phyloP scores from a whole-genome alignment of 306 rosid genomes.

The Quercus alba region DNA sequence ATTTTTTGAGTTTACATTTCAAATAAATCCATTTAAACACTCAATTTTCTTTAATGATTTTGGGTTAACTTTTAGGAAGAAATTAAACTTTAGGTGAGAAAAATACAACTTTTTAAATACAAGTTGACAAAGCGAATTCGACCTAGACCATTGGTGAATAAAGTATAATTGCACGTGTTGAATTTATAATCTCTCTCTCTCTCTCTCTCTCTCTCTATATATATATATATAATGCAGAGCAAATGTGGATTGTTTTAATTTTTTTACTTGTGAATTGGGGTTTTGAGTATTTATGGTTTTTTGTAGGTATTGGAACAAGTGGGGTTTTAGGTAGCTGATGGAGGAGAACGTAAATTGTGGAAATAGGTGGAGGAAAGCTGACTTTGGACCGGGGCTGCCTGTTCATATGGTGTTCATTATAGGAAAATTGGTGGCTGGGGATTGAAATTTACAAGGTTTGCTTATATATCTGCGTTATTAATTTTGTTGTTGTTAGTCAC shows the following conservation, averaged over 20 bases:
- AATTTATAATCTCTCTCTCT: too few relatives aligned
- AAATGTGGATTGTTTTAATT: background rate
- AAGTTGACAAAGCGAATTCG: too few relatives aligned
- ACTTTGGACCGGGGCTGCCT: slow-evolving; percentile 70
- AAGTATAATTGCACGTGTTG: too few relatives aligned
- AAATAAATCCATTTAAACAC: too few relatives aligned
- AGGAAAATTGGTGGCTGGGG: slow-evolving; percentile 38
- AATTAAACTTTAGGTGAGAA: too few relatives aligned
- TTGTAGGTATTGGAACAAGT: slow-evolving; percentile 22
- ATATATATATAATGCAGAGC: background rate
- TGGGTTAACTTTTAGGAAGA: background rate
- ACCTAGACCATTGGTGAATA: too few relatives aligned
- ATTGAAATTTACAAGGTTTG: slow-evolving; percentile 48
- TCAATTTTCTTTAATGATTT: background rate
- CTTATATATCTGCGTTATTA: background rate
- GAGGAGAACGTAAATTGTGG: slow-evolving; percentile 51
- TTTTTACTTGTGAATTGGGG: background rate
- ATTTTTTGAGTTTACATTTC: too few relatives aligned
- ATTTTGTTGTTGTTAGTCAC: background rate
- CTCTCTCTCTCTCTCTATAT: too few relatives aligned
- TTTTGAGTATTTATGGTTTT: background rate
- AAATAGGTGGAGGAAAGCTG: slow-evolving; percentile 73
- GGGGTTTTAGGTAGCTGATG: slow-evolving; percentile 34
- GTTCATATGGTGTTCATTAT: slow-evolving; percentile 51
- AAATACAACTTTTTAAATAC: too few relatives aligned